Evolutionary conservation across 441 rosid species (phyloP), one percentile per base, ranked within the genome.

Genomic region (Croton setiger): DNA sequence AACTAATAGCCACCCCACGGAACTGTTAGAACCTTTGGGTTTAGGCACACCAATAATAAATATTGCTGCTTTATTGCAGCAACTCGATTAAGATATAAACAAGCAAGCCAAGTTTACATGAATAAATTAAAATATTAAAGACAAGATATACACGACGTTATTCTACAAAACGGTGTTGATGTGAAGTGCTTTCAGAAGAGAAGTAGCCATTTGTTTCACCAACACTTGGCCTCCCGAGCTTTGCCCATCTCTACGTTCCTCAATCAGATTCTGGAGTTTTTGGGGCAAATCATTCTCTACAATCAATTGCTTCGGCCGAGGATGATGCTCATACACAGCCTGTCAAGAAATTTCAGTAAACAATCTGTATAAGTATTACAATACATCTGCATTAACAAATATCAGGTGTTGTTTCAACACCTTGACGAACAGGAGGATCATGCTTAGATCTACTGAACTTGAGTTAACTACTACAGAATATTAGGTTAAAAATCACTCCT

Each of bases 241-340:
- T 69, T 91, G 98, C 62, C 98, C 98, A 39, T 89, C 97, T 61
- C 99, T 82, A 7, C 99, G 92, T 79, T 96, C 99, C 78, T 92
- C 99, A 0, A 96, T 95, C 69, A 95, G 73, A 71, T 90, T 92
- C 80, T 89, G 79, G 64, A 95, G 88, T 63, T 91, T 90, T 69
- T 83, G 90, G 17, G 98, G 99, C 33, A 95, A 83, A 76, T 95
- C 84, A 59, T 95, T 95, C 88, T 95, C 99, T 77, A 95, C 95
- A 0, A 95, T 95, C 85, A 95, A 76, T 77, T 95, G 98, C 77
- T 95, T 95, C 33, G 99, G 99, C 56, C 91, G 86, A 6, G 98
- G 99, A 71, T 95, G 98, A 79, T 92, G 97, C 88, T 95, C 99
- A 33, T 95, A 95, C 18, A 95, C 99, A 75, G 96, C 95, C 98